Conservation (phyloP, 768 basidiomycete species). For the Candolleomyces aberdarensis region DNA sequence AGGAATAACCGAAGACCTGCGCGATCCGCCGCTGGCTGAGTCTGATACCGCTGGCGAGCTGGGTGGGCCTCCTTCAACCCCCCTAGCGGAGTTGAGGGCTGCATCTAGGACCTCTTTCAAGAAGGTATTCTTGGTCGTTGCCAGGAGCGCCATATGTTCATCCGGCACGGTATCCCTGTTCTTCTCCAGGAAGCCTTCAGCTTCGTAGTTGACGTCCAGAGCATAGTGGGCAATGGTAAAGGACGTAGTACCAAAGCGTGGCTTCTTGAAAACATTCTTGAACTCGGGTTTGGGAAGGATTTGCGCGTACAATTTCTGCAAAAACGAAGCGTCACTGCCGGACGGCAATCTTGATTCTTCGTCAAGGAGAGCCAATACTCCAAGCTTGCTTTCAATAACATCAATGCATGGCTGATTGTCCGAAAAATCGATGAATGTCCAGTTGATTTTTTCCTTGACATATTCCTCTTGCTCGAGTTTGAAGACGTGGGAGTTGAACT, state of each 20-base stretch:
- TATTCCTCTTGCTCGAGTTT: constrained; percentile 99
- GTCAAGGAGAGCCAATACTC: constrained; percentile 90
- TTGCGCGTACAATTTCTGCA: constrained; percentile 88
- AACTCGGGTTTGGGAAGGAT: constrained; percentile 77
- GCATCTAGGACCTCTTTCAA: constrained; percentile 92
- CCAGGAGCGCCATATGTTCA: constrained; percentile 90
- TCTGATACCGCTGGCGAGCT: constrained; percentile 77
- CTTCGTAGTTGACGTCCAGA: constrained; percentile 96
- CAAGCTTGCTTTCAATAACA: constrained; percentile 95
- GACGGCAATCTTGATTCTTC: constrained; percentile 97
- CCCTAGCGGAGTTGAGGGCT: constrained; percentile 72
- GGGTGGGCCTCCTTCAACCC: constrained; percentile 65
- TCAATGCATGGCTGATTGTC: constrained; percentile 99
- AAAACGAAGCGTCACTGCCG: constrained; percentile 88
- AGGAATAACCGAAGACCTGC: constrained; percentile 81
- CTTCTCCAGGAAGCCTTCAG: constrained; percentile 98
- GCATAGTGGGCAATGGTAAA: constrained; percentile 99
- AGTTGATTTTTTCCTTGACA: constrained; percentile 96
- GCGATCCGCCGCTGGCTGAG: constrained; percentile 71
- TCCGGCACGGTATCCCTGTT: constrained; percentile 99
- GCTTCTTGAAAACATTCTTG: constrained; percentile 94
- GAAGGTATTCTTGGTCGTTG: constrained; percentile 86
- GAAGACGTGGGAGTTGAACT: constrained; percentile 99
- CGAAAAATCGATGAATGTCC: constrained; percentile 99
- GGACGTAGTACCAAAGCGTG: constrained; percentile 94